These are phyloP conservation scores for Tuber magnatum DNA, from an alignment of 495 filamentous ascomycete species.

Conservation along the genomic window DNA sequence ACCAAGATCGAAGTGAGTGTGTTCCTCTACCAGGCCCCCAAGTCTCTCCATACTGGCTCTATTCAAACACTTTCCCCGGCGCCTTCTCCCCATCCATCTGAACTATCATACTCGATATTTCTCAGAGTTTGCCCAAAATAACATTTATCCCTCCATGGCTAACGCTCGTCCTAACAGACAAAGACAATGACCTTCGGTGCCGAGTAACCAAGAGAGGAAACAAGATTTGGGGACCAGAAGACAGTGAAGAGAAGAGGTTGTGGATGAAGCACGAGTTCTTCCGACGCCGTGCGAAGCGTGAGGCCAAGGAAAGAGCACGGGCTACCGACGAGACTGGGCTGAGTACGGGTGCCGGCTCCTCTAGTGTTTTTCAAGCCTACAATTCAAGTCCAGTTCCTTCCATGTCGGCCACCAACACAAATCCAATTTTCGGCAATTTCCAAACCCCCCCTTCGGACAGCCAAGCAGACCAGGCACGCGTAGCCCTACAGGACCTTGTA, in stretches of 20 bases:
- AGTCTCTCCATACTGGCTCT: not conserved
- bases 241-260: slow-evolving; percentile 29
- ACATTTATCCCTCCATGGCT: not conserved
- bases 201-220: slow-evolving; percentile 43
- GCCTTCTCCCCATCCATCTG: not conserved
- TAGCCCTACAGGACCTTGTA: slow-evolving; percentile 3
- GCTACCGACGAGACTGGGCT: slow-evolving; percentile 17
- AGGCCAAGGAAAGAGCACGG: slow-evolving; percentile 30
- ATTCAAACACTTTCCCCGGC: not conserved
- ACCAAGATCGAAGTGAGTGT: slow-evolving; percentile 42
- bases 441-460: not conserved
- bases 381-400: slow-evolving; percentile 13
- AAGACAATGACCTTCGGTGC: slow-evolving; percentile 43
- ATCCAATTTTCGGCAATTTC: slow-evolving; percentile 2
- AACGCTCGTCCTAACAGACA: slow-evolving; percentile 32
- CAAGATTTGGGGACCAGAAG: slow-evolving; percentile 33
- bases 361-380: slow-evolving; percentile 32
- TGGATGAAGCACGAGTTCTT: slow-evolving; percentile 43
- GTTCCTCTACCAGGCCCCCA: not conserved
- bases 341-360: slow-evolving; percentile 21
- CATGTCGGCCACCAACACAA: not conserved
- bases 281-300: slow-evolving; percentile 39
- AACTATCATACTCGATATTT: not conserved
- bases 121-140: slow-evolving; percentile 1
- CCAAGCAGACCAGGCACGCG: not conserved